phyloP scores from a whole-genome alignment of 1,284 basidiomycete genomes.

The Ceratobasidium sp. region DNA sequence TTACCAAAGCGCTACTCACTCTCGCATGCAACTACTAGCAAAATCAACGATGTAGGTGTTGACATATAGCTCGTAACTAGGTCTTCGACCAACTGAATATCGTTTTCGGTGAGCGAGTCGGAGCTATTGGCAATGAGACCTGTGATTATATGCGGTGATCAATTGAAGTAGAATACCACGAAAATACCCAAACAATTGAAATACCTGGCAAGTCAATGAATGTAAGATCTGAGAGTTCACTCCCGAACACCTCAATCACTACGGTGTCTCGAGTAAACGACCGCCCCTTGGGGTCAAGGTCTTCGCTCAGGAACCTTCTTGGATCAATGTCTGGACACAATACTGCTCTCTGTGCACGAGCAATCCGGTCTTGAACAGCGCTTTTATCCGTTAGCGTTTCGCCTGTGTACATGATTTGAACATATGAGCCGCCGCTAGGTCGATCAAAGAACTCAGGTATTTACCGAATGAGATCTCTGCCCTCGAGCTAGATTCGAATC shows the following conservation, averaged over 20 bases:
- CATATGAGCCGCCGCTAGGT: neutral
- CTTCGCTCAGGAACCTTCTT: conserved; percentile 61
- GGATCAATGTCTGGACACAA: conserved; percentile 68
- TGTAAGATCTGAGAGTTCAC: conserved; percentile 77
- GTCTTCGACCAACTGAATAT: conserved; percentile 73
- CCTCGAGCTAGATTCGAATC: conserved; percentile 52
- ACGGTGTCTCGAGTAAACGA: conserved; percentile 74
- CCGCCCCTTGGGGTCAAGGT: conserved; percentile 58
- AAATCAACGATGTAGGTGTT: conserved; percentile 74
- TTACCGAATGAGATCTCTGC: conserved; percentile 29
- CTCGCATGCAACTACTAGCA: conserved; percentile 79
- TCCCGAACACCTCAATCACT: conserved; percentile 75
- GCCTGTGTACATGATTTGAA: neutral
- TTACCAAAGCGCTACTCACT: no score
- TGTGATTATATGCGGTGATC: conserved; percentile 47
- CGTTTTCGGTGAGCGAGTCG: conserved; percentile 64
- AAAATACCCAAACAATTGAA: neutral
- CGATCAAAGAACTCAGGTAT: neutral
- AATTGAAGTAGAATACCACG: neutral
- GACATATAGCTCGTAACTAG: conserved; percentile 73
- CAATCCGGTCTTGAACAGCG: conserved; percentile 72
- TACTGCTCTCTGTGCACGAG: conserved; percentile 76
- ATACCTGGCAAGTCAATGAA: conserved; percentile 79
- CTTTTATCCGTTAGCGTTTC: neutral
- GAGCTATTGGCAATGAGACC: conserved; percentile 77